phyloP scores from a whole-genome alignment of 2,329 filamentous ascomycete genomes.

The Alternaria ventricosa region DNA sequence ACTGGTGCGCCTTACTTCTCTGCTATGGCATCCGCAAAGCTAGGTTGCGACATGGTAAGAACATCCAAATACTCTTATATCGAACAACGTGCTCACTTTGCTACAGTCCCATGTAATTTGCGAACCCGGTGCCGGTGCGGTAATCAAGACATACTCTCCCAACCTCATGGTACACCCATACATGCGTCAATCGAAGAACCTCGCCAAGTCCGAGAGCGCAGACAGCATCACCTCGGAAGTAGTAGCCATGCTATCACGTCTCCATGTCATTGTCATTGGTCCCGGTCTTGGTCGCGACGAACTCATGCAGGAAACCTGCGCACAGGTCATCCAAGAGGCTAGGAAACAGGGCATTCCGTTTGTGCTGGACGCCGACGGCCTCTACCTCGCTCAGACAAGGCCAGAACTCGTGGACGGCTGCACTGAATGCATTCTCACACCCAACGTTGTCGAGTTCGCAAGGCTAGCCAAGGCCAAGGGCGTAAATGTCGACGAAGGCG shows the following conservation, averaged over 20 bases:
- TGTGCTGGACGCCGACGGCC: conserved; percentile 89
- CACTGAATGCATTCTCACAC: conserved; percentile 84
- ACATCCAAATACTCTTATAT: background rate
- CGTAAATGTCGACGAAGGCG: conserved; percentile 64
- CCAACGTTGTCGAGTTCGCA: conserved; percentile 92
- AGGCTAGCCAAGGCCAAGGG: conserved; percentile 78
- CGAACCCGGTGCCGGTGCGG: conserved; percentile 79
- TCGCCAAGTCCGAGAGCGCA: conserved; percentile 61
- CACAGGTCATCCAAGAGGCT: conserved; percentile 79
- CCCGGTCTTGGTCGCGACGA: conserved; percentile 89
- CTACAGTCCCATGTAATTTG: conserved; percentile 89
- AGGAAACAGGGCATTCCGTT: conserved; percentile 75
- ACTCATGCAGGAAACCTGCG: conserved; percentile 87
- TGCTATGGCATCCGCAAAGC: conserved; percentile 89
- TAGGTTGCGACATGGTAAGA: conserved; percentile 87
- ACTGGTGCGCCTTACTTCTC: conserved; percentile 98
- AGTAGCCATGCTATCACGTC: conserved; percentile 78
- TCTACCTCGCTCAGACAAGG: conserved; percentile 76
- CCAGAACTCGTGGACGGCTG: conserved; percentile 83
- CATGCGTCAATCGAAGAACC: conserved; percentile 77
- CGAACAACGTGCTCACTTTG: conserved; percentile 20
- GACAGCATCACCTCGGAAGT: conserved; percentile 72
- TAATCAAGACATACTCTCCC: conserved; percentile 97
- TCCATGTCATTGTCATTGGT: conserved; percentile 92
- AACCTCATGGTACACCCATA: conserved; percentile 98